Base-by-base conservation (phyloP, 352 stramenopile species). In the Phytophthora parvispora region DNA sequence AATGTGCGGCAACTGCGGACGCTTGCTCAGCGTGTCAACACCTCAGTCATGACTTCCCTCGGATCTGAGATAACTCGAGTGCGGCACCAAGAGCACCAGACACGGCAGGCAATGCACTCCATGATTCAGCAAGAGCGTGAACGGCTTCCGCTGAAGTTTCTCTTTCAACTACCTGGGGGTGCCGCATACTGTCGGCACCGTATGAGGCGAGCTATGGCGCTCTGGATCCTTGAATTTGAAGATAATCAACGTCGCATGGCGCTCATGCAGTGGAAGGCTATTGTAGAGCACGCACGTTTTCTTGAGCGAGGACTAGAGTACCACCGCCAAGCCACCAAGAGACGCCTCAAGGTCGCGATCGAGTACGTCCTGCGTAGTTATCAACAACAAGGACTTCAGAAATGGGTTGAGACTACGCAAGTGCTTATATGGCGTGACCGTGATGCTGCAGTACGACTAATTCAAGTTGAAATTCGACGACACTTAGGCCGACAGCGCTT, bases 191-290 rank as follows among this genome's bases (percentile, higher is more conserved):
- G 89, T 59, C 80, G 87, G 0, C 69, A 93, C 24, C 86, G 84
- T 24, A 90, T 95, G 81, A 73, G 85, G 10, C 81, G 75, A 8
- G 84, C 87, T 7, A 87, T 96, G 76, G 64, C 73, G 28, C 77
- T 93, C 4, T 96, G 86, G 87, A 29, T 94, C 4, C 64, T 83
- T 6, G 74, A 87, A 53, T 95, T 95, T 60, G 84, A 95, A 59
- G 67, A 86, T 43, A 94, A 94, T 34, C 84, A 94, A 55, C 73
- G 78, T n/a, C 82, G 83, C 4, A 77, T 92, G 60, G 86, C 85
- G 22, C 70, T 93, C 6, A 53, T 91, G 47, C 89, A 96, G 72
- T 96, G 87, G 89, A 94, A 94, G 58, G 87, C 83, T n/a, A 42
- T 91, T 7, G 83, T 94, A 2, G 89, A 93, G 31, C 74, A 84